Evolutionary conservation across 352 stramenopile species (phyloP).

Genomic region (Globisporangium cylindrosporum): DNA sequence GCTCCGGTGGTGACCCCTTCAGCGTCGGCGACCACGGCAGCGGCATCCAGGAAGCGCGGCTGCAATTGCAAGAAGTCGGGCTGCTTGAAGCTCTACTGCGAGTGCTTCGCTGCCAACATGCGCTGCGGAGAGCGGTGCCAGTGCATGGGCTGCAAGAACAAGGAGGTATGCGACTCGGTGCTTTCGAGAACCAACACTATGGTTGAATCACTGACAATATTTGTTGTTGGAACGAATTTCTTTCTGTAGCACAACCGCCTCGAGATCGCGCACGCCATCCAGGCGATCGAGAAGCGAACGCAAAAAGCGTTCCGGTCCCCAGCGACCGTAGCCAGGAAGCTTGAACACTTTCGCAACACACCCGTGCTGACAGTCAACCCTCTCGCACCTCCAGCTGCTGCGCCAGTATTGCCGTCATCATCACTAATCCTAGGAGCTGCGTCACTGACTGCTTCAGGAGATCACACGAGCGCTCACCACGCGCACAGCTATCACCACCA

Average conservation of each 20-base stretch:
- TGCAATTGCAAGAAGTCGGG: slow-evolving; percentile 97
- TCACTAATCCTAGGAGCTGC: neutral
- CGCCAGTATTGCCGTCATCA: neutral
- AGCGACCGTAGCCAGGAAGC: slow-evolving; percentile 20
- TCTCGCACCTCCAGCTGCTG: neutral
- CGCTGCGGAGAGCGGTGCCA: slow-evolving; percentile 65
- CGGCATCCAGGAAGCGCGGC: slow-evolving; percentile 29
- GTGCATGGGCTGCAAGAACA: slow-evolving; percentile 79
- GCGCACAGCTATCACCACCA: slow-evolving; percentile 6
- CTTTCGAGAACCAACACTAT: neutral
- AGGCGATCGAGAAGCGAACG: slow-evolving; percentile 49
- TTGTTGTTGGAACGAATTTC: neutral
- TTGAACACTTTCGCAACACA: slow-evolving; percentile 20
- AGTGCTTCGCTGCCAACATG: slow-evolving; percentile 62
- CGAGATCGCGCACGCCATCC: slow-evolving; percentile 55
- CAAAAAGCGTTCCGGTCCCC: slow-evolving; percentile 48
- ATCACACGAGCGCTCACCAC: neutral
- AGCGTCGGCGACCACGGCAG: neutral
- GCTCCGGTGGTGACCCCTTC: neutral
- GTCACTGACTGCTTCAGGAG: neutral
- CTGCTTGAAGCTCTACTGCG: slow-evolving; percentile 94
- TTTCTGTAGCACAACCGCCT: slow-evolving; percentile 36
- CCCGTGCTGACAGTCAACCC: neutral
- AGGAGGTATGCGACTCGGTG: slow-evolving; percentile 22
- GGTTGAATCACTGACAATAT: neutral